Base-by-base conservation (phyloP, 140 eudicot genomes). In the Flaveria floridana region DNA sequence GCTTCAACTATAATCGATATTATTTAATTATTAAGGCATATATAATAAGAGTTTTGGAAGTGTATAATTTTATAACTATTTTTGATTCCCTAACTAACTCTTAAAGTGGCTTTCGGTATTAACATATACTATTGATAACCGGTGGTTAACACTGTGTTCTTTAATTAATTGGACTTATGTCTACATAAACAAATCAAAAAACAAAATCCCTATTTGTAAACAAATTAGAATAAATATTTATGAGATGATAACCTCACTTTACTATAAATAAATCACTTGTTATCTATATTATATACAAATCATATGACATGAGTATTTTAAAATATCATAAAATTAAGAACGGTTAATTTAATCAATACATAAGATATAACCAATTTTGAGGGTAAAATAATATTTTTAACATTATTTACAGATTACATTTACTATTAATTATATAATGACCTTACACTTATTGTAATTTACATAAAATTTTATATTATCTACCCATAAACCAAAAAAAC, bases 61-160 rank as follows among this genome's bases (percentile, higher is more conserved):
- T 64, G 50, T 48, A 47, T 44, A 52, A 13, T 16, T n/a, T 59
- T 72, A 50, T 51, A 65, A 76, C 75, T 44, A 56, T 37, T 67
- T 66, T 67, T 67, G 80, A 68, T 67, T 41, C 59, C 80, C 80
- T 55, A 76, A 76, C 75, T 39, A 53, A 73, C 58, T 59, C 46
- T 73, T 47, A 73, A 13, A 73, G 14, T 42, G 69, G 51, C 44
- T 23, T 58, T 39, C 34, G 37, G 15, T 41, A 19, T 56, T 72
- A 8, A 57, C 12, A n/a, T 16, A 23, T 51, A n/a, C 39, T 25
- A 55, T 70, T 70, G 26, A 28, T 51, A 70, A 26, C 21, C 51
- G 46, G 19, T 52, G 48, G 30, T 71, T 51, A 30, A 48, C 39
- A 18, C 16, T 26, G 6, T 59, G 37, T 59, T 11, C 50, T 42